phyloP scores from a whole-genome alignment of 768 basidiomycete genomes.

The Gymnopilus dilepis region DNA sequence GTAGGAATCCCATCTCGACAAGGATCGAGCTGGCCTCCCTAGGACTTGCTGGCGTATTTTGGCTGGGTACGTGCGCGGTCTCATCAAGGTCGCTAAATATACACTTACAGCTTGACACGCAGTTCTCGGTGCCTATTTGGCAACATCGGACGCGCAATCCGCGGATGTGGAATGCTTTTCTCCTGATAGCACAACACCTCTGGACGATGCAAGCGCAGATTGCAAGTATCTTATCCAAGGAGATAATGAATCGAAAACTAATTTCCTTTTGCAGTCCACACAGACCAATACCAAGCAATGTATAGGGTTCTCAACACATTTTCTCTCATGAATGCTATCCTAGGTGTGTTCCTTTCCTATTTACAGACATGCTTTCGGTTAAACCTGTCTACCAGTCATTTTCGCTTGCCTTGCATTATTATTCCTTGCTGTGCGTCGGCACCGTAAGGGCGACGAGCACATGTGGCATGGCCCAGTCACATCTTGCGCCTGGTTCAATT shows the following conservation, averaged over 20 bases:
- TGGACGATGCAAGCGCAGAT: slow-evolving; percentile 62
- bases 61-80: slow-evolving; percentile 76
- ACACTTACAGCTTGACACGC: slow-evolving; percentile 22
- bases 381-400: slow-evolving; percentile 36
- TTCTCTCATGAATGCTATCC: slow-evolving; percentile 75
- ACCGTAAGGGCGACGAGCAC: slow-evolving; percentile 49
- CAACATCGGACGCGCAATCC: slow-evolving; percentile 75
- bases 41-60: slow-evolving; percentile 74
- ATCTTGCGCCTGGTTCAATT: slow-evolving; percentile 73
- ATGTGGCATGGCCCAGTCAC: slow-evolving; percentile 80
- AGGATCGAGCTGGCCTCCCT: slow-evolving; percentile 75
- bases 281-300: slow-evolving; percentile 88
- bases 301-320: slow-evolving; percentile 84
- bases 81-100: slow-evolving; percentile 1
- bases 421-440: slow-evolving; percentile 47
- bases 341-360: slow-evolving; percentile 51
- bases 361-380: slow-evolving; percentile 7
- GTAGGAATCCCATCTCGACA: slow-evolving; percentile 80
- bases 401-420: slow-evolving; percentile 42
- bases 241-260: too few species aligned
- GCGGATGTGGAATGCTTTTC: slow-evolving; percentile 86
- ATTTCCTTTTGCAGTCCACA: slow-evolving; percentile 66
- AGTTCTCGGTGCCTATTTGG: slow-evolving; percentile 79
- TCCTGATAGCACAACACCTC: slow-evolving; percentile 52
- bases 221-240: too few species aligned